Evolutionary conservation across 164 flowering plant species (phyloP).

Genomic region (Tinospora cordifolia): DNA sequence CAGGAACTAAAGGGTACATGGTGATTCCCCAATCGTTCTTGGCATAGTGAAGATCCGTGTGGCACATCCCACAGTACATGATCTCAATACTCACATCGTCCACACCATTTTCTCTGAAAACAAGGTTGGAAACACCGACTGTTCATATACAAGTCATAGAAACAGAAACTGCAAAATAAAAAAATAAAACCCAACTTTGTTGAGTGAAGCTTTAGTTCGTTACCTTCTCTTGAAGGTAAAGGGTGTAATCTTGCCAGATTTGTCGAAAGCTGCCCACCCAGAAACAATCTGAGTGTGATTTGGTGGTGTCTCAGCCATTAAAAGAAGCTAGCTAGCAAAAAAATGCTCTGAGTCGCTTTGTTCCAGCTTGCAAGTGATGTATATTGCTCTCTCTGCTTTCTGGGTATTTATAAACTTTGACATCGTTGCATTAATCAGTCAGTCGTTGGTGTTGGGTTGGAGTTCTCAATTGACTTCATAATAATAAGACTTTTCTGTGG

Average conservation of each 20-base stretch:
- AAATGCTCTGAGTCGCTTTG: background rate
- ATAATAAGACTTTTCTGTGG: background rate
- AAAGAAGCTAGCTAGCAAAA: background rate
- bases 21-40: conserved; percentile 73
- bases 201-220: background rate
- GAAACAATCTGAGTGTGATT: conserved; percentile 54
- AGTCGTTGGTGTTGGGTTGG: too few species aligned
- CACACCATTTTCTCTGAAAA: conserved; percentile 48
- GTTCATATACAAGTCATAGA: background rate
- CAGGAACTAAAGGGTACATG: conserved; percentile 73
- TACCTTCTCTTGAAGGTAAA: conserved; percentile 63
- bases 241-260: conserved; percentile 52
- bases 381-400: background rate
- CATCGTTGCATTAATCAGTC: too few species aligned
- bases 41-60: conserved; percentile 57
- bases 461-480: too few species aligned
- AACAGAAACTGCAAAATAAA: background rate
- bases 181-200: background rate
- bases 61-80: conserved; percentile 73
- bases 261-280: conserved; percentile 69
- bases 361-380: background rate
- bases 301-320: conserved; percentile 47
- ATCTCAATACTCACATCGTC: conserved; percentile 60
- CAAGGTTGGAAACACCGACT: too few species aligned
- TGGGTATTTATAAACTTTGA: background rate